Evolutionary conservation across 495 filamentous ascomycete species (phyloP).

Genomic region (Podospora sp.): DNA sequence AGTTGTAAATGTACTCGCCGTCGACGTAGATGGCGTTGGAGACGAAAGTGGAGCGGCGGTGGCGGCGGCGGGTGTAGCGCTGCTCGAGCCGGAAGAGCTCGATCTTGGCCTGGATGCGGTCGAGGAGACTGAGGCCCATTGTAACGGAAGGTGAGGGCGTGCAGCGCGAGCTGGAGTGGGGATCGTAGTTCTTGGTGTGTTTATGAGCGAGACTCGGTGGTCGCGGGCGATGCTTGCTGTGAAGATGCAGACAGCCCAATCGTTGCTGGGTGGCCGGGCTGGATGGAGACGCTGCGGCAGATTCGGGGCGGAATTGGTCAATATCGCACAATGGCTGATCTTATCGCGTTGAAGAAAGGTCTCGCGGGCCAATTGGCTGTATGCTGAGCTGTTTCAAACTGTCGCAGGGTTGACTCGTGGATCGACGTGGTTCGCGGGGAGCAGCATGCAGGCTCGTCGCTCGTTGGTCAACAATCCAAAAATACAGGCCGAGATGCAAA

Average conservation of each 20-base stretch:
- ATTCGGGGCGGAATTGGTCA: conserved; percentile 4
- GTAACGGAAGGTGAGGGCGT: conserved; percentile 15
- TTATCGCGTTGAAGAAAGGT: not conserved
- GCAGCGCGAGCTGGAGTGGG: not conserved
- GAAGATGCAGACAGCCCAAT: not conserved
- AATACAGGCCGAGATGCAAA: not conserved
- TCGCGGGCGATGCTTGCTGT: not conserved
- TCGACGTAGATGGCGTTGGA: conserved; percentile 86
- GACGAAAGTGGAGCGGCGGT: conserved; percentile 81
- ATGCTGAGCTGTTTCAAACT: conserved; percentile 15
- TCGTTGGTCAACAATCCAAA: not conserved
- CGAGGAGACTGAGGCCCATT: conserved; percentile 49
- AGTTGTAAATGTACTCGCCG: conserved; percentile 82
- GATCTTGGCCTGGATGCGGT: conserved; percentile 62
- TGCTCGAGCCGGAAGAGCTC: conserved; percentile 93
- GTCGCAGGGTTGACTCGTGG: conserved; percentile 16
- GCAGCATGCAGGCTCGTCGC: not conserved
- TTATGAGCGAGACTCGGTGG: not conserved
- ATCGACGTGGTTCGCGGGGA: conserved; percentile 16
- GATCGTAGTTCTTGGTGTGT: not conserved
- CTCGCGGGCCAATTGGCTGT: conserved; percentile 14
- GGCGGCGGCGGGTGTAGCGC: conserved; percentile 81
- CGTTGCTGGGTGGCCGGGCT: not conserved
- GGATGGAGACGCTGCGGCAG: not conserved
- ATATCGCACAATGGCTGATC: conserved; percentile 12